Evolutionary conservation across 441 rosid species (phyloP), one percentile per base, ranked within the genome.

Genomic region (Hura crepitans): DNA sequence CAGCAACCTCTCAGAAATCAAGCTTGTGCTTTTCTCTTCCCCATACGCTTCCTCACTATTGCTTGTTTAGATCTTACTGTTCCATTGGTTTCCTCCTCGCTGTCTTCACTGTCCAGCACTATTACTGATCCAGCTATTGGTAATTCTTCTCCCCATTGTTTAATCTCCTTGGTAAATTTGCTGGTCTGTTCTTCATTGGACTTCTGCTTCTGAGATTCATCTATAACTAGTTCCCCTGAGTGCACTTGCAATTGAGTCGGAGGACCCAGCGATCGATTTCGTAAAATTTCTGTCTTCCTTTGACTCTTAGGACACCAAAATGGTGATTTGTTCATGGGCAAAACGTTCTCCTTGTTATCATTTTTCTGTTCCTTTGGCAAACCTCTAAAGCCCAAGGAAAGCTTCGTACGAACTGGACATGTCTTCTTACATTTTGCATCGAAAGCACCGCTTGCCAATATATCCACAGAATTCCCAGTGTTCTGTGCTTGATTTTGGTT

Each of bases 101-200:
- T 87, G 8, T 89, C 95, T 75, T 91, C 96, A 39, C 91, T 87
- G 72, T 91, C 93, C 59, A 78, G 68, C 71, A 89, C 88, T 14
- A 89, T 81, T 58, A 82, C 68, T 13, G 78, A 54, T 55, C 84
- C 92, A 60, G 79, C 30, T 62, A 75, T 20, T 37, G 75, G 71
- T 68, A 77, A 58, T 74, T 79, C 84, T 67, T 75, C 87, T 25
- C 46, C 80, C 25, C 62, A 50, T 53, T 66, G 62, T 13, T 76
- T 72, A 74, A 62, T 62, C 75, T 63, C 81, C 66, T 47, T 43
- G 0, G 25, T 31, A 68, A 17, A 39, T 73, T 65, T 70, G n/a
- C 27, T 17, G 28, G 62, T 64, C 13, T 6, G 64, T 60, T 65
- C 57, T 45, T 20, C 78, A 70, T 70, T 75, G 35, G 17, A 31